Evolutionary conservation across 1,284 basidiomycete species (phyloP), one percentile per base, ranked within the genome.

Genomic region (Tilletia walkeri): DNA sequence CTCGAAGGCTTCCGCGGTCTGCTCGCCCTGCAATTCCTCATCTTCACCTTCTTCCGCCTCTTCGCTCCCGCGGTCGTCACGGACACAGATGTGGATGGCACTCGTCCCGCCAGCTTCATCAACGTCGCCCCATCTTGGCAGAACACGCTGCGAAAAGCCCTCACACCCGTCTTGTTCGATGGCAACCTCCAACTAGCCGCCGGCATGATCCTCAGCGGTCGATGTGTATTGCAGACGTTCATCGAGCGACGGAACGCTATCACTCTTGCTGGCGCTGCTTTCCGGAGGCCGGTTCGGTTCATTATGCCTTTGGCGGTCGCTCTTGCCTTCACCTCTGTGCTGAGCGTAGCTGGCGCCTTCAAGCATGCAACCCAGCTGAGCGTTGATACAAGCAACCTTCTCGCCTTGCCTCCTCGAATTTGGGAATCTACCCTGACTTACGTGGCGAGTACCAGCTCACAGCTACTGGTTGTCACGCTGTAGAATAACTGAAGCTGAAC

Each of bases 41-140:
- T 80, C 0, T 80, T 76, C 74, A 75, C 72, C 12, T 80, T 80
- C 66, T 76, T 80, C 69, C 73, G 78, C 20, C 54, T 77, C 53
- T 77, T 80, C 68, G 76, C 77, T 3, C 77, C 78, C 1, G 77
- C 77, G 34, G 65, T 78, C 10, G 78, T 77, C 0, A 69, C 72
- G 0, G 75, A 76, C 61, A 69, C 74, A 10, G 77, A 78, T 14
- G 14, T 72, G 0, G 75, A 76, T 66, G 74, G 74, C 10, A 68
- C 72, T 18, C 72, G 71, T 20, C 77, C 77, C 0, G 77, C 77
- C 16, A 36, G 67, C 4, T 77, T 77, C 36, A 10, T 72, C 18
- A 12, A n/a, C 2, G 38, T 34, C 61, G 65, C 70, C 7, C 76
- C 76, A 0, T 12, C 0, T 0, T 80, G 78, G 78, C 72, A 74